A percentile compares a stretch with the other conserved stretches of the same genome.
These are phyloP conservation scores for Colletotrichum gigasporum DNA, from an alignment of 2,329 filamentous ascomycete species.

Conservation along the genomic window DNA sequence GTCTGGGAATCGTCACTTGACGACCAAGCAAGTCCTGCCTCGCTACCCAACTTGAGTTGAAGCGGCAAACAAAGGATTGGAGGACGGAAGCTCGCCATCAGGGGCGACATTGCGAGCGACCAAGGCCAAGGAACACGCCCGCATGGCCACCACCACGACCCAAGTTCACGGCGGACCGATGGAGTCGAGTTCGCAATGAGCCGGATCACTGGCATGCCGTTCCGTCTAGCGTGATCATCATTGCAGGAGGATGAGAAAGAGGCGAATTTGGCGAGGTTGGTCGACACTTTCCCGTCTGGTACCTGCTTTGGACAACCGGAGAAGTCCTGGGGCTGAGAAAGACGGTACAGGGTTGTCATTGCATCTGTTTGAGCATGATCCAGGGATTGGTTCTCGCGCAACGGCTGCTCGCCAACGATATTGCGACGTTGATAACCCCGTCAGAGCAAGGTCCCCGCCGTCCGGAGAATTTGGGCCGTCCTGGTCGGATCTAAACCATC, in stretches of 20 bases:
- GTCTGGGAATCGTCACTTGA: background rate
- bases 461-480: conserved; percentile 26
- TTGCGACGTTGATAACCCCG: background rate
- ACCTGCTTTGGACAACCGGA: background rate
- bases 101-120: background rate
- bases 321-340: background rate
- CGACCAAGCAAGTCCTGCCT: background rate
- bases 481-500: conserved; percentile 13
- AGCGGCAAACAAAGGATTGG: background rate
- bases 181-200: background rate
- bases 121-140: background rate
- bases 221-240: background rate
- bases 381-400: conserved; percentile 18
- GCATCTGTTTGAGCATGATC: background rate
- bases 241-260: background rate
- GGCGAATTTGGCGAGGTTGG: no score
- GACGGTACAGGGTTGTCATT: background rate
- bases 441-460: conserved; percentile 17
- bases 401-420: conserved; percentile 8
- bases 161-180: background rate
- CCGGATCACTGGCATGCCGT: background rate
- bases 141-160: background rate
- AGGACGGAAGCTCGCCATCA: background rate
- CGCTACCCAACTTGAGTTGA: background rate
- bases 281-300: background rate